Base-by-base conservation (phyloP, 148 eudicot species). In the Tetragonia tetragonoides region DNA sequence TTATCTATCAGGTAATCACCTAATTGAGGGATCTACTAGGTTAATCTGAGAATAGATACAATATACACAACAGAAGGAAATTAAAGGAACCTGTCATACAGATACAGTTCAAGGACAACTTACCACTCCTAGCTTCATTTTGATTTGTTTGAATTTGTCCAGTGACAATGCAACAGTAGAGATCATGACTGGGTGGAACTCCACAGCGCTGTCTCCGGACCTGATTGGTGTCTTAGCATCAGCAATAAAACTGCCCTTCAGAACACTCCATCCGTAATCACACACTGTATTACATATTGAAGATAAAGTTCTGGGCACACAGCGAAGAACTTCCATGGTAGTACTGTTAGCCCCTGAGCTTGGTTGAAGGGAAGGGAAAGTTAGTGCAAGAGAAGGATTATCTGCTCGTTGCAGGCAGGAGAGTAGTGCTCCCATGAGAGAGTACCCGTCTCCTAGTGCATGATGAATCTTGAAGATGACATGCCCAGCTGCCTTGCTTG, bases 341-440 rank as follows among this genome's bases (percentile, higher is more conserved):
- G 56, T 51, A 21, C 39, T 18, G 5, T 59, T 49, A 49, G 63
- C 44, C 64, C 17, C 47, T 53, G 76, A 62, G 24, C 68, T 79
- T 39, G 75, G 21, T 72, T 81, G 81, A 34, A 84, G 24, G 7
- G 68, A 49, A 4, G 95, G 97, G 73, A 94, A 90, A 2, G 91
- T 92, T 16, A 90, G 51, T 7, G 98, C 92, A 63, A 90, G 83
- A 2, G 86, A 80, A 12, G 98, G 97, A 49, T 90, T 38, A 44
- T 94, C 97, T 4, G 92, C 90, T 81, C 98, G 70, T 68, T 89
- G 84, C 51, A 94, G 70, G 78, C 95, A 92, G 21, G 98, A 94
- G 41, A 94, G 93, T 44, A 94, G 97, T 16, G 97, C 95, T 1
- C 98, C 97, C 98, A 94, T 94, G 0, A 94, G 66, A 10, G 97